phyloP scores from a whole-genome alignment of 2,329 filamentous ascomycete genomes.

The Aspergillus pseudotamarii region DNA sequence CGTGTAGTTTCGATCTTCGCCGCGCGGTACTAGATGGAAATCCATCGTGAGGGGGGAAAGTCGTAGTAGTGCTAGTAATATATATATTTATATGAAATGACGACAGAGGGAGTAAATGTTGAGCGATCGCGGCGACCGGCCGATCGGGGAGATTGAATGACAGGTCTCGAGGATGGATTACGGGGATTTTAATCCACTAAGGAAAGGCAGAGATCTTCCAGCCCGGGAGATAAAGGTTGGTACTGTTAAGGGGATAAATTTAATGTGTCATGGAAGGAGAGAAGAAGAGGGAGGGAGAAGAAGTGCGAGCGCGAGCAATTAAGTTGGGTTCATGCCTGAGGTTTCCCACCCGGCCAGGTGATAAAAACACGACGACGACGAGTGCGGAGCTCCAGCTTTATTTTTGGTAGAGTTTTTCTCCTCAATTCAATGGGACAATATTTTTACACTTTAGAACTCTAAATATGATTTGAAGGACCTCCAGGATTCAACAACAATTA shows the following conservation, averaged over 20 bases:
- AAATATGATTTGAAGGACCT: neutral
- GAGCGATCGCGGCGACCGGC: neutral
- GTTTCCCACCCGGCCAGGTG: neutral
- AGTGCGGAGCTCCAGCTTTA: neutral
- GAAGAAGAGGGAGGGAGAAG: neutral
- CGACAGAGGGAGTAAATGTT: slow-evolving; percentile 1
- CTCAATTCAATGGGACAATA: neutral
- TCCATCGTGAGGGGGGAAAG: slow-evolving; percentile 40
- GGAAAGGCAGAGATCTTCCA: neutral
- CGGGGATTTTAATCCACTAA: neutral
- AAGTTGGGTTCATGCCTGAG: neutral
- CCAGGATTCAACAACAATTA: neutral
- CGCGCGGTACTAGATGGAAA: slow-evolving; percentile 47
- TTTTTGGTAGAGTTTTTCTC: neutral
- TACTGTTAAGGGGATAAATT: neutral
- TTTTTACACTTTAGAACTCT: neutral
- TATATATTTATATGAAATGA: slow-evolving; percentile 4
- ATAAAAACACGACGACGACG: neutral
- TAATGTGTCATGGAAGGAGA: neutral
- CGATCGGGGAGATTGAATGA: neutral
- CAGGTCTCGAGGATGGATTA: neutral
- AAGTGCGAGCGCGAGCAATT: neutral
- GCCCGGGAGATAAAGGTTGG: neutral
- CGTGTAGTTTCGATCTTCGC: slow-evolving; percentile 49
- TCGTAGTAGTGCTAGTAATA: no score